Evolutionary conservation across 2,329 filamentous ascomycete species (phyloP), one percentile per base, ranked within the genome.

Genomic region (Neofusicoccum laricinum): DNA sequence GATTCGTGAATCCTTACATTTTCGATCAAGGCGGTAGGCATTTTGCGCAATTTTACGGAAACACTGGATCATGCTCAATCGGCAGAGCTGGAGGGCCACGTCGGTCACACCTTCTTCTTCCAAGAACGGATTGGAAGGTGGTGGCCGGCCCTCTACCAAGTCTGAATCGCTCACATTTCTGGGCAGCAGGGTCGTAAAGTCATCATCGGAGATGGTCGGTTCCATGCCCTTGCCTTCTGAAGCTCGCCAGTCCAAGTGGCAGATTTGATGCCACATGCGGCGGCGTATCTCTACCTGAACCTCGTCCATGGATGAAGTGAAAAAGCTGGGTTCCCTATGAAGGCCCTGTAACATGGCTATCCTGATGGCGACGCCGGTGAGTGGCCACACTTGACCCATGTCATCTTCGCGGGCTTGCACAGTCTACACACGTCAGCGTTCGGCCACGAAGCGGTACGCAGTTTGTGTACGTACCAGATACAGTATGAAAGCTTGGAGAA

Each of bases 211-310:
- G 34, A 78, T 70, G 49, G 70, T 73, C 7, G 75, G 75, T 50
- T 78, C 76, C 63, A 77, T 75, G 1, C 76, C 76, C 66, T 76
- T 77, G 43, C 73, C 76, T 58, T 78, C 76, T 5, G 75, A 74
- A 11, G 76, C 73, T 46, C 75, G 71, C 57, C 73, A 76, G 43
- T 78, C 76, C 8, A 78, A 68, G 59, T 77, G 72, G 40, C 74
- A 75, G 38, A 78, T 65, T 51, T 77, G 75, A 68, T 76, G 71
- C 76, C 75, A 77, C 53, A 75, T 68, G 5, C 75, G 69, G 17
- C 76, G 73, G 19, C 76, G 73, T 25, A 72, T 61, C 58, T 78
- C 76, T n/a, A 76, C 75, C 8, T 73, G 76, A 15, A 77, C 68
- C 6, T 69, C 69, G 57, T 78, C 76, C 71, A 76, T 75, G 4